Percentiles rank a stretch among this genome's conserved stretches.
Conservation (phyloP, 352 stramenopile species). For the Globisporangium paddicum region DNA sequence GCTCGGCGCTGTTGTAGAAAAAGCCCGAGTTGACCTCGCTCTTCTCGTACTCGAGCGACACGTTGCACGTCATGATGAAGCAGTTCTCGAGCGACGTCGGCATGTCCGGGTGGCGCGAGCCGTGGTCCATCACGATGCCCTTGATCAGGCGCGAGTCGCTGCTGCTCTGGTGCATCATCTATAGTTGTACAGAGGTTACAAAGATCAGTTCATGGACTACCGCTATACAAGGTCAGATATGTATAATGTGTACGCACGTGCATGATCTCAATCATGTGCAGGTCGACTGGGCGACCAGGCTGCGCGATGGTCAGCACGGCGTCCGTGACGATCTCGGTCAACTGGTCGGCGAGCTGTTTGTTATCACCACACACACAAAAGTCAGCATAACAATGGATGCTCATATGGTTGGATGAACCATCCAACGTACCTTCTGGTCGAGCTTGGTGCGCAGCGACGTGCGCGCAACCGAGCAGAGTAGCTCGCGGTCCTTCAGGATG, state of each 20-base stretch:
- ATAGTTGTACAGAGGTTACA: background rate
- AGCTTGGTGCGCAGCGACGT: slow-evolving; percentile 98
- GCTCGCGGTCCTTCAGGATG: slow-evolving; percentile 92
- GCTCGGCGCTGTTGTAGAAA: slow-evolving; percentile 98
- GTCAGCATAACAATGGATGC: background rate
- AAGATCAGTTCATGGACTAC: too few relatives aligned
- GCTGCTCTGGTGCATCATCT: slow-evolving; percentile 96
- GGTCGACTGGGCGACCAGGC: slow-evolving; percentile 87
- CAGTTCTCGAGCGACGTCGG: slow-evolving; percentile 95
- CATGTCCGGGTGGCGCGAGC: slow-evolving; percentile 99
- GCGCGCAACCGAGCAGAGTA: slow-evolving; percentile 91
- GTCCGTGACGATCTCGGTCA: slow-evolving; percentile 97
- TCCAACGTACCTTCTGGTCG: slow-evolving; percentile 72
- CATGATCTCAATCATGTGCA: slow-evolving; percentile 99
- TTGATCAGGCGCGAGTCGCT: slow-evolving; percentile 94
- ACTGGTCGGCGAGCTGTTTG: slow-evolving; percentile 70
- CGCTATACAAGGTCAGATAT: background rate
- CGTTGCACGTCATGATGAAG: slow-evolving; percentile 99
- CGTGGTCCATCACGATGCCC: slow-evolving; percentile 98
- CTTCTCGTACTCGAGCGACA: slow-evolving; percentile 99
- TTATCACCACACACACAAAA: slow-evolving; percentile 8
- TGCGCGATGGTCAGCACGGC: slow-evolving; percentile 93
- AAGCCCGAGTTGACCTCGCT: slow-evolving; percentile 98
- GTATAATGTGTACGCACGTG: slow-evolving; percentile 51
- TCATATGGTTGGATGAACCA: background rate